phyloP scores from a whole-genome alignment of 371 early-diverging fungal species.

The Mortierella sp. region DNA sequence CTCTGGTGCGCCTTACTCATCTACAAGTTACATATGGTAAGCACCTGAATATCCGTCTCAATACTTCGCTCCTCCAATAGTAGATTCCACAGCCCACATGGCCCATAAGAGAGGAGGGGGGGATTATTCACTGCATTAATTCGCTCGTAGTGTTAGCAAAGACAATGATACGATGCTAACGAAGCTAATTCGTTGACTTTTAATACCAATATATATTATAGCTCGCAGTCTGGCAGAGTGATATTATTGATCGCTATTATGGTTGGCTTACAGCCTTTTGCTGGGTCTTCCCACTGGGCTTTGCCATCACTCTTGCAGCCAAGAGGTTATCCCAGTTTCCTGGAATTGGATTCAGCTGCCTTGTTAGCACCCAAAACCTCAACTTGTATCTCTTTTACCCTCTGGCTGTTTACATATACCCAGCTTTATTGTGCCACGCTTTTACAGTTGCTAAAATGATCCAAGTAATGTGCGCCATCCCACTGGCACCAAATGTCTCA shows the following conservation, averaged over 20 bases:
- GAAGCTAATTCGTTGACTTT: not conserved
- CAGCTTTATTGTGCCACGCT: constrained; percentile 55
- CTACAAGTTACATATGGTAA: constrained; percentile 53
- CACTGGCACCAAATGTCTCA: not conserved
- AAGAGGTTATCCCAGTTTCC: constrained; percentile 52
- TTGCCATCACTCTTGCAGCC: constrained; percentile 57
- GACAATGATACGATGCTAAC: not conserved
- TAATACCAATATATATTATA: constrained; percentile 2
- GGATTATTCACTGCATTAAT: not conserved
- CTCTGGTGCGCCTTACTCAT: constrained; percentile 54
- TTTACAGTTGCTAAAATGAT: constrained; percentile 59
- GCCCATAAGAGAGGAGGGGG: too few species aligned
- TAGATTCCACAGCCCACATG: not conserved
- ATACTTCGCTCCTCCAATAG: not conserved
- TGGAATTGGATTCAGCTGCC: constrained; percentile 58
- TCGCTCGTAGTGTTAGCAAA: not conserved
- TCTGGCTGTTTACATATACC: constrained; percentile 57
- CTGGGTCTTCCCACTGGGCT: constrained; percentile 60
- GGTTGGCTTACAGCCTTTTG: constrained; percentile 57
- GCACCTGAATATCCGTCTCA: too few species aligned
- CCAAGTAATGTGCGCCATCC: constrained; percentile 19
- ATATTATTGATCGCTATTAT: constrained; percentile 60
- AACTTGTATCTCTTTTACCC: constrained; percentile 59
- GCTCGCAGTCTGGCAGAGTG: constrained; percentile 60
- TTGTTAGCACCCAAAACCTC: constrained; percentile 45